Evolutionary conservation across 768 basidiomycete genomes (phyloP), one percentile per base, ranked within the genome.

Genomic region (Kockovaella imperatae): DNA sequence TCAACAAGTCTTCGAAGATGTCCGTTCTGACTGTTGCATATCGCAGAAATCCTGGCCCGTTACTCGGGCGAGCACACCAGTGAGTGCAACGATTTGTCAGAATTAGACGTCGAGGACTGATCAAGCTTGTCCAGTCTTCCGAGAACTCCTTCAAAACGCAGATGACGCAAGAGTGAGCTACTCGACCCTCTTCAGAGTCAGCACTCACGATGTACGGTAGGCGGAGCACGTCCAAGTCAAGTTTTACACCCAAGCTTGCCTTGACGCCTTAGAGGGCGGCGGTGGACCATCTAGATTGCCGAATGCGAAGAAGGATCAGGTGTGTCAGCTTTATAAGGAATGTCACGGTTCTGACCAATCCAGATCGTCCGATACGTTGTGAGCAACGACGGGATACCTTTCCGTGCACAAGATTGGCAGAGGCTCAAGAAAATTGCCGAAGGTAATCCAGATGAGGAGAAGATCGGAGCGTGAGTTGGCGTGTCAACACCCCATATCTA

Each of bases 11-110:
- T 30, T 43, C 28, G 18, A 4, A n/a, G 6, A 11, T 47, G 17
- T 17, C 11, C 20, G 21, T 23, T 15, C 15, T n/a, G 11, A 15
- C 46, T 30, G 41, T 39, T 30, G 50, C 23, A 23, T 1, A 10
- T 10, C 40, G 20, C 50, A 64, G 59, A 74, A 60, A 87, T 97
- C 20, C 80, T 99, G 18, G 89, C 93, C 8, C 77, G 93, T 21
- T 99, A 99, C 73, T 87, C 85, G 11, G 91, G 88, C 44, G 90
- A 95, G 74, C 87, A 90, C 59, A 93, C 90, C 4, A 80, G 78
- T 80, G 43, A 49, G 74, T 47, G 21, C 18, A 5, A 14, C 21
- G 11, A 21, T 4, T n/a, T 15, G 26, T 40, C 10, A 32, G 31
- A 39, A 20, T 5, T 15, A 20, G n/a, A 31, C n/a, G 28, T 10